These are phyloP conservation scores for Litsea cubeba DNA, from an alignment of 164 flowering plant species.

Conservation along the genomic window DNA sequence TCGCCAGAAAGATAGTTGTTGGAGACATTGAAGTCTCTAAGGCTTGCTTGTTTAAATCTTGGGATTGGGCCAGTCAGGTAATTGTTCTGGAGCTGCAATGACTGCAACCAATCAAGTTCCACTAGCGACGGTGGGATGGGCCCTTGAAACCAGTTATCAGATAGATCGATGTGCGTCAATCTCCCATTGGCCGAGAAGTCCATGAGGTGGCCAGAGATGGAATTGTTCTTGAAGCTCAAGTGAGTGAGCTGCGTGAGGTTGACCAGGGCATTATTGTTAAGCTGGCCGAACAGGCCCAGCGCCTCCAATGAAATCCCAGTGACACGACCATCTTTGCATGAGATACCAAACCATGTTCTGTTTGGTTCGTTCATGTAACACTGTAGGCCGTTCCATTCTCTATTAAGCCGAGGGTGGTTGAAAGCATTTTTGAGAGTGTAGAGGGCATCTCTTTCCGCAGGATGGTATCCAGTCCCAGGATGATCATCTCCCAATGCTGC, in stretches of 20 bases:
- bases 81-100: conserved; percentile 44
- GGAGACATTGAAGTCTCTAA: conserved; percentile 44
- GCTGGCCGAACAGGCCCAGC: conserved; percentile 26
- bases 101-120: conserved; percentile 18
- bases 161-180: conserved; percentile 34
- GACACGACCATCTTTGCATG: conserved; percentile 36
- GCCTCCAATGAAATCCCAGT: conserved; percentile 26
- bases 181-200: conserved; percentile 32
- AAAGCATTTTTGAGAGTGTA: conserved; percentile 28
- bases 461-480: background rate
- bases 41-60: conserved; percentile 28
- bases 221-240: conserved; percentile 44
- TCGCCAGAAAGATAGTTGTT: conserved; percentile 40
- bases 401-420: conserved; percentile 29
- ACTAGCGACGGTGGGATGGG: conserved; percentile 30
- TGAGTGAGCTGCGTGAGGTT: conserved; percentile 28
- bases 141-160: conserved; percentile 39
- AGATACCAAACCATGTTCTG: conserved; percentile 36
- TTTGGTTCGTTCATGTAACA: conserved; percentile 20
- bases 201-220: conserved; percentile 30
- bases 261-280: conserved; percentile 21
- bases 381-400: conserved; percentile 37
- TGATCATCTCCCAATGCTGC: conserved; percentile 1
- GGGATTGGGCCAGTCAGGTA: conserved; percentile 37
- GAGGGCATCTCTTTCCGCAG: conserved; percentile 37